Percentiles rank a stretch among this genome's conserved stretches.
Evolutionary conservation across 2,329 filamentous ascomycete species (phyloP).

Genomic region (Didymella sp.): DNA sequence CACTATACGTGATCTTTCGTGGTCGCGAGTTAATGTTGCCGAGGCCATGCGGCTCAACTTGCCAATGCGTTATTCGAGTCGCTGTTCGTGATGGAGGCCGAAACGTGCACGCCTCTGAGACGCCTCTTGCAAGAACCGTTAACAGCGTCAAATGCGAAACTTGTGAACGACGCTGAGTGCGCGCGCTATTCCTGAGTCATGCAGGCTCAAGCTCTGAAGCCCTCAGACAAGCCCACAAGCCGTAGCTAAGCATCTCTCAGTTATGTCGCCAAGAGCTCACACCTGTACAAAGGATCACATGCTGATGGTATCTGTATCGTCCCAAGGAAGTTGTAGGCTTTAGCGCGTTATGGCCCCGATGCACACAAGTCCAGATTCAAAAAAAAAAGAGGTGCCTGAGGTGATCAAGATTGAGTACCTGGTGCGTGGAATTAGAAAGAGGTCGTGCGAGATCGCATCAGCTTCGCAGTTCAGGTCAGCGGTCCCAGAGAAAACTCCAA

Average conservation of each 20-base stretch:
- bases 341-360: neutral
- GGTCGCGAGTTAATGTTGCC: neutral
- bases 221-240: neutral
- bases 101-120: slow-evolving; percentile 13
- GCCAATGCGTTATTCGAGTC: slow-evolving; percentile 3
- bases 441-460: too few relatives aligned
- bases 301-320: too few relatives aligned
- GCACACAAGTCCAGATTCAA: too few relatives aligned
- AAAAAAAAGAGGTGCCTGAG: too few relatives aligned
- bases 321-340: neutral
- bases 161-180: neutral
- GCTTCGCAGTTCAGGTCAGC: too few relatives aligned
- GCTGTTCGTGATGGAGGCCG: slow-evolving; percentile 8
- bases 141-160: slow-evolving; percentile 14
- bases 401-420: too few relatives aligned
- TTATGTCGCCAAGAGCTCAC: neutral
- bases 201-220: neutral
- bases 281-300: neutral
- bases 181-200: neutral
- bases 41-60: slow-evolving; percentile 8
- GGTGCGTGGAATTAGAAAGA: neutral
- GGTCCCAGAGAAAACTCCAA: neutral
- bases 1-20: neutral
- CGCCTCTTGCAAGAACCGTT: neutral
- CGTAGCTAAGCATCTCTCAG: slow-evolving; percentile 5